Conservation (phyloP, 2,329 filamentous ascomycete genomes). For the Rhytidhysteron rufulum region DNA sequence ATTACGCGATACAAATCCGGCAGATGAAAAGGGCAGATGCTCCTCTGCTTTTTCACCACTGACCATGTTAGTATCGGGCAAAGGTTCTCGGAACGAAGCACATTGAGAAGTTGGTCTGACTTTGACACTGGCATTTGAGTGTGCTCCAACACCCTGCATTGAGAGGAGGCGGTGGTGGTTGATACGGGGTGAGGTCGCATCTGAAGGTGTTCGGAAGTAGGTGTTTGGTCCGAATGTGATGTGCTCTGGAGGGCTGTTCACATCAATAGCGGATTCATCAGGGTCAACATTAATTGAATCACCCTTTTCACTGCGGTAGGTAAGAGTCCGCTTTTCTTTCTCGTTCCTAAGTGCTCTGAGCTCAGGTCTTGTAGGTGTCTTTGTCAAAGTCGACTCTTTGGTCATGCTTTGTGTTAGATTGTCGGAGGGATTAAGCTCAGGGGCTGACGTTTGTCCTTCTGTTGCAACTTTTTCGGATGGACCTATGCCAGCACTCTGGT, state of each 20-base stretch:
- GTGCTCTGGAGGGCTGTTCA: conserved; percentile 11
- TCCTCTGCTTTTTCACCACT: conserved; percentile 7
- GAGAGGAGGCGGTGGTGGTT: conserved; percentile 20
- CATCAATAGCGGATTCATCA: not conserved
- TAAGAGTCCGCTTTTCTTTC: conserved; percentile 6
- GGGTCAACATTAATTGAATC: conserved; percentile 11
- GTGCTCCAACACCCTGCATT: conserved; percentile 33
- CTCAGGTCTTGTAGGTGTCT: not conserved
- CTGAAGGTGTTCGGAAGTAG: conserved; percentile 12
- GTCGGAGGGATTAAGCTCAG: not conserved
- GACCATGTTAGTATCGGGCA: conserved; percentile 3
- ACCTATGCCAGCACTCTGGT: not conserved
- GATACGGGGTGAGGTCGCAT: conserved; percentile 4
- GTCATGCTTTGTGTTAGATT: not conserved
- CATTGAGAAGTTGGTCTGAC: conserved; percentile 6
- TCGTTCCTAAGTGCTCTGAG: not conserved
- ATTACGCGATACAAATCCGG: conserved; percentile 44
- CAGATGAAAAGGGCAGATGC: conserved; percentile 14
- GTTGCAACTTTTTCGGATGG: not conserved
- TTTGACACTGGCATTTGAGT: conserved; percentile 23
- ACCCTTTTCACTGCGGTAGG: conserved; percentile 9
- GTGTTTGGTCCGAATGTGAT: conserved; percentile 28
- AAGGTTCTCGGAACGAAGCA: conserved; percentile 8
- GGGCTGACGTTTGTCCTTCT: not conserved
- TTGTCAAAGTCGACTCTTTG: not conserved